These are phyloP conservation scores for Tolypocladium ovalisporum DNA, from an alignment of 2,329 filamentous ascomycete genomes.

Conservation along the genomic window DNA sequence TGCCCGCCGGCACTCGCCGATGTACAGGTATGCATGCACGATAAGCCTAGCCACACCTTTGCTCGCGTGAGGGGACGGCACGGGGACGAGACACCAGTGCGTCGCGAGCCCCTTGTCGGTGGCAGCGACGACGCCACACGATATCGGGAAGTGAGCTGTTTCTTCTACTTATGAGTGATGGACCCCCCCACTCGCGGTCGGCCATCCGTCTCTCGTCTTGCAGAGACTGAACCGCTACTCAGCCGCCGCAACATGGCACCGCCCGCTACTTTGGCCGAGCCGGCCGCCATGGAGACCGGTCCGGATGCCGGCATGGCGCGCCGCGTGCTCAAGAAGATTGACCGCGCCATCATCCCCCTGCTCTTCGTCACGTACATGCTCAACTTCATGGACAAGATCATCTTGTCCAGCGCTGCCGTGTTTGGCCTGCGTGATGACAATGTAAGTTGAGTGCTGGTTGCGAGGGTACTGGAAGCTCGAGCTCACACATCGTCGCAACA, in stretches of 20 bases:
- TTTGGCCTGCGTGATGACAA: conserved; percentile 41
- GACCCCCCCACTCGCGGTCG: background rate
- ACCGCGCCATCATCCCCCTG: conserved; percentile 40
- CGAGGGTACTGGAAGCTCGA: background rate
- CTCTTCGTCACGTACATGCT: conserved; percentile 46
- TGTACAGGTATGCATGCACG: background rate
- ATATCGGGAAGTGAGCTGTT: background rate
- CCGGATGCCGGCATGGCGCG: conserved; percentile 15
- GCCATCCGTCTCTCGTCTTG: background rate
- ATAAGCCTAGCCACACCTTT: background rate
- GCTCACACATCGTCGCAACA: background rate
- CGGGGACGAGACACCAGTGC: background rate
- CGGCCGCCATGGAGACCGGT: conserved; percentile 3
- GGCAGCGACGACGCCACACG: background rate
- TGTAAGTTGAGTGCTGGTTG: conserved; percentile 10
- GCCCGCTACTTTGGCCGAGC: background rate
- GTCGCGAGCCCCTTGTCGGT: background rate
- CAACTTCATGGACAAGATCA: conserved; percentile 51
- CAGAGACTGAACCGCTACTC: background rate
- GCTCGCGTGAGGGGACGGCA: background rate
- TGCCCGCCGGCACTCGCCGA: background rate
- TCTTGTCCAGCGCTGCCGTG: conserved; percentile 41
- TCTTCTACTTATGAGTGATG: background rate
- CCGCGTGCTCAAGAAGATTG: conserved; percentile 42
- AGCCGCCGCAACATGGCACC: background rate